A percentile compares a stretch with the other conserved stretches of the same genome.
Conservation (phyloP, 495 filamentous ascomycete species). For the Cladorrhinum samala region DNA sequence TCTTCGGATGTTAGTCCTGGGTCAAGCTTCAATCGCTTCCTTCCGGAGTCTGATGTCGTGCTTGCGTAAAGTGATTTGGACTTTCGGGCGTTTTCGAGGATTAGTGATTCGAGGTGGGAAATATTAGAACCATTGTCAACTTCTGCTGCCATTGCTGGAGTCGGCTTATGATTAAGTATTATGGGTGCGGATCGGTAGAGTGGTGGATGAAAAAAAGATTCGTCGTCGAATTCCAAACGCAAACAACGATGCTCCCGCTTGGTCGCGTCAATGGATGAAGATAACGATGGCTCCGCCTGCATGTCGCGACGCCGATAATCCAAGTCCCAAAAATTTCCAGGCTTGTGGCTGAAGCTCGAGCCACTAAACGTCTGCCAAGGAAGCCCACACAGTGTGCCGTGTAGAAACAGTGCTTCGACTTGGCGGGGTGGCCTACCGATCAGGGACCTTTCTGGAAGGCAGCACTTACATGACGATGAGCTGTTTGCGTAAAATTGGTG, state of each 20-base stretch:
- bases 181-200: neutral
- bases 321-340: constrained; percentile 13
- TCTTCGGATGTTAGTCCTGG: constrained; percentile 30
- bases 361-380: constrained; percentile 7
- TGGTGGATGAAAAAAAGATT: neutral
- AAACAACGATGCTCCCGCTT: neutral
- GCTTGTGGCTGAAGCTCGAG: constrained; percentile 25
- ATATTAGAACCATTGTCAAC: constrained; percentile 20
- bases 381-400: constrained; percentile 15
- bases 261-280: constrained; percentile 7
- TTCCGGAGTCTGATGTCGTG: constrained; percentile 22
- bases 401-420: neutral
- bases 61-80: constrained; percentile 36
- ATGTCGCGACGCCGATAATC: neutral
- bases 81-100: constrained; percentile 36
- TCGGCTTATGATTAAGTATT: neutral
- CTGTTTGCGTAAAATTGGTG: neutral
- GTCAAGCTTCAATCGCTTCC: constrained; percentile 40
- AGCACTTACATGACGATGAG: constrained; percentile 28
- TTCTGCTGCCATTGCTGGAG: constrained; percentile 22
- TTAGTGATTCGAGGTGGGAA: constrained; percentile 29
- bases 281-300: constrained; percentile 11
- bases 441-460: constrained; percentile 20
- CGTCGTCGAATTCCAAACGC: neutral
- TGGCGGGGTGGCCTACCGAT: constrained; percentile 9